Evolutionary conservation across 2,329 filamentous ascomycete genomes (phyloP), one percentile per base, ranked within the genome.

Genomic region (Hymenoscyphus fructigenus): DNA sequence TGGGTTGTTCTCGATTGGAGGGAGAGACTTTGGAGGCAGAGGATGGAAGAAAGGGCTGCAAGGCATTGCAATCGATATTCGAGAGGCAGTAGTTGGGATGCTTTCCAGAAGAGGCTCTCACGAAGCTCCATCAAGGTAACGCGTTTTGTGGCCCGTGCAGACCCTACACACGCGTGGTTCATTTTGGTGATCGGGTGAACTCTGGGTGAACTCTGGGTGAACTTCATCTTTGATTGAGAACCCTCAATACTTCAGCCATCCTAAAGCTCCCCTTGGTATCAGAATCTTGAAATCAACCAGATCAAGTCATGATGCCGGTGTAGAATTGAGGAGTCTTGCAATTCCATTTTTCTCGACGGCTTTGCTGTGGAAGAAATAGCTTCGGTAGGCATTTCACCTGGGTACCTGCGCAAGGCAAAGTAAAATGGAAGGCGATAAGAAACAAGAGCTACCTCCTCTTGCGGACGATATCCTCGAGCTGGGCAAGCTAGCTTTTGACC

Each of bases 401-500:
- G 14, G 34, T 36, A 36, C 2, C 34, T 14, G 14, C 44, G 44
- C 20, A 23, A 50, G n/a, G n/a, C 3, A n/a, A 47, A 20, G 20
- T 20, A 44, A 38, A 7, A 64, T 64, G 50, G 59, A 38, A 20
- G 36, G 29, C 6, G 17, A 59, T 9, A 23, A 41, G 1, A 66
- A 64, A 26, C 66, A 61, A 50, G 56, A 61, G 7, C 66, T 71
- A 38, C 68, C 71, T 23, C 69, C 71, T 38, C 57, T 76, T 38
- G 66, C 72, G 23, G 73, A 76, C 57, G 63, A 67, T 36, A 69
- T 76, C 50, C 66, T 75, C 5, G 69, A 71, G 55, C 56, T 32
- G 59, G 74, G 74, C 28, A 72, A 74, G 60, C 60, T 66, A 36
- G 71, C 72, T 23, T 76, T 71, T 66, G 69, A 76, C 65, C 74